These are phyloP conservation scores for Yamadazyma conglobata DNA, from an alignment of 1,139 yeast genomes.

Conservation along the genomic window DNA sequence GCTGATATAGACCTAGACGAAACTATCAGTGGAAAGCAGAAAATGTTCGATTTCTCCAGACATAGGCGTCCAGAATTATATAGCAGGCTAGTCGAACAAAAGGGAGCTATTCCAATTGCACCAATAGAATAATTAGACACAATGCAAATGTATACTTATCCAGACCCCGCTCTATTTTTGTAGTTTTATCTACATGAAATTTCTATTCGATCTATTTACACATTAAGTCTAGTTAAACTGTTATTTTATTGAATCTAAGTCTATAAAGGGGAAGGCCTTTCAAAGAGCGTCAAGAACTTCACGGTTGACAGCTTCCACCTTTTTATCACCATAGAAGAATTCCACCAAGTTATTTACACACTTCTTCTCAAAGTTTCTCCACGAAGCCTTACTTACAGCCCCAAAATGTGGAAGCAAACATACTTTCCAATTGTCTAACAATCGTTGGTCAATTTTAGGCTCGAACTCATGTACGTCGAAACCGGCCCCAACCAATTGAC, in stretches of 20 bases:
- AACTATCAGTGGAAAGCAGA: constrained; percentile 25
- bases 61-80: constrained; percentile 31
- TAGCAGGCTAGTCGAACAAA: constrained; percentile 18
- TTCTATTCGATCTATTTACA: no score
- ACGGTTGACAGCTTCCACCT: constrained; percentile 22
- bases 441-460: constrained; percentile 27
- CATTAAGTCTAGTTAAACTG: no score
- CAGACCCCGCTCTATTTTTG: no score
- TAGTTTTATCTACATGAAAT: no score
- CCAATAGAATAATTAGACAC: constrained; percentile 5
- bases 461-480: constrained; percentile 41
- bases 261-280: no score
- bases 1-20: constrained; percentile 30
- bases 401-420: constrained; percentile 35
- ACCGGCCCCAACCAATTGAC: constrained; percentile 37
- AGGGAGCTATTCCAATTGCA: constrained; percentile 14
- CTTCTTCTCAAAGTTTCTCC: constrained; percentile 28
- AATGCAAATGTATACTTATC: no score
- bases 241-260: no score
- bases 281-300: constrained; percentile 6
- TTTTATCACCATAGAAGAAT: constrained; percentile 25
- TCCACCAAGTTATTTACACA: constrained; percentile 30
- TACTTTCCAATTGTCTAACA: constrained; percentile 27
- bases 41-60: constrained; percentile 29
- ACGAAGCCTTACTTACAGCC: constrained; percentile 27